Evolutionary conservation across 2,329 filamentous ascomycete genomes (phyloP), one percentile per base, ranked within the genome.

Genomic region (Verticillium tricorpus): DNA sequence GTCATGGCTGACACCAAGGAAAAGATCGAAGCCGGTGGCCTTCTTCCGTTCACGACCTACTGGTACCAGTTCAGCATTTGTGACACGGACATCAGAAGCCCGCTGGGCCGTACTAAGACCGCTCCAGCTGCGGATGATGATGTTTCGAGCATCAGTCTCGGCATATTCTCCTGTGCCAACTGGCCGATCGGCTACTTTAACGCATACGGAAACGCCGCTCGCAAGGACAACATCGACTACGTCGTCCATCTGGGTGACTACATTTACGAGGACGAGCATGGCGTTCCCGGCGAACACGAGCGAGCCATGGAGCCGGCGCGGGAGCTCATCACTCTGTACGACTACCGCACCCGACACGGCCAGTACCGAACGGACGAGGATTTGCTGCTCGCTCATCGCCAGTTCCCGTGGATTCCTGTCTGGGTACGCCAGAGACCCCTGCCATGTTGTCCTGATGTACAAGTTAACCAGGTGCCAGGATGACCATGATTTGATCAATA

Each of bases 51-150:
- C 68, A 91, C 87, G 0, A 80, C 78, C 2, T 91, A 91, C 72
- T 88, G 70, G 68, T 91, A 91, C 68, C 88, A 89, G 67, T 92
- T 92, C 75, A 84, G 77, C 25, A 80, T 91, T 34, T 92, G 89
- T 69, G 76, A 79, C 60, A 89, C 87, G 0, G 76, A 85, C 61
- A 85, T 83, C 59, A 83, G 76, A 56, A 89, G 85, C 59, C 82
- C 85, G 0, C 58, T 91, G 28, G 89, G 89, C 15, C 79, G 86
- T 12, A 92, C 89, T 28, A 28, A 28, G 28, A 28, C 89, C 0
- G 84, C 86, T 5, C 89, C 89, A 2, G 72, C 74, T 2, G 75
- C 78, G 12, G 76, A 83, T 15, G 85, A 88, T 60, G 77, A 84
- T 28, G 80, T 87, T 8, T 77, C 80, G 1, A 74, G 82, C 34